A percentile compares a stretch with the other conserved stretches of the same genome.
phyloP scores from a whole-genome alignment of 192 early-diverging fungal species.

The Coemansia sp. region DNA sequence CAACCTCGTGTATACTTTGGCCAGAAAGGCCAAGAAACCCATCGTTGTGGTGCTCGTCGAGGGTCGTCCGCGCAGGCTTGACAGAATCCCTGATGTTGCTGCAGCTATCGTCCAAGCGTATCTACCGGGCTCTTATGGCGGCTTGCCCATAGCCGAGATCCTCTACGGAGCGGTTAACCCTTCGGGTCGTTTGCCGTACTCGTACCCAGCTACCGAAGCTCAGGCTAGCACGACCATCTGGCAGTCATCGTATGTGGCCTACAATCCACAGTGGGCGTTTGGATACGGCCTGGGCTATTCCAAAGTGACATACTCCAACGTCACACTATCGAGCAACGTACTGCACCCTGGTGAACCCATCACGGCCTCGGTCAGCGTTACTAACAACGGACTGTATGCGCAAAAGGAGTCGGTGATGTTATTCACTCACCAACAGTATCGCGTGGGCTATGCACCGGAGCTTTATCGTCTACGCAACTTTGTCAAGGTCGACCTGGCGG shows the following conservation, averaged over 20 bases:
- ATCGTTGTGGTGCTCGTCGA: constrained; percentile 58
- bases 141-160: constrained; percentile 59
- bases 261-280: constrained; percentile 58
- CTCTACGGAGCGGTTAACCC: constrained; percentile 61
- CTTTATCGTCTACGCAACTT: constrained; percentile 58
- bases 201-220: constrained; percentile 57
- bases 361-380: constrained; percentile 37
- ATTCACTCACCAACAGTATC: constrained; percentile 58
- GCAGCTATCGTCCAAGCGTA: constrained; percentile 60
- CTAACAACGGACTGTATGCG: constrained; percentile 47
- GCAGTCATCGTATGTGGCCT: constrained; percentile 48
- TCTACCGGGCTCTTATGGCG: constrained; percentile 64
- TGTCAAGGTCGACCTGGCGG: constrained; percentile 47
- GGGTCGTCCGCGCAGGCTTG: constrained; percentile 58
- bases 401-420: constrained; percentile 60
- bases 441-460: constrained; percentile 54
- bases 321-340: constrained; percentile 28
- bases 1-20: constrained; percentile 30
- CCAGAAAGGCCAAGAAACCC: constrained; percentile 29
- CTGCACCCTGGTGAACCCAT: constrained; percentile 5
- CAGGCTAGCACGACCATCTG: constrained; percentile 46
- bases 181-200: constrained; percentile 60
- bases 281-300: constrained; percentile 62
- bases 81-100: constrained; percentile 17
- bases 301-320: constrained; percentile 53